Percentiles rank a stretch among this genome's conserved stretches.
These are phyloP conservation scores for Fraxinus albicans DNA, from an alignment of 305 asterid species.

Conservation along the genomic window DNA sequence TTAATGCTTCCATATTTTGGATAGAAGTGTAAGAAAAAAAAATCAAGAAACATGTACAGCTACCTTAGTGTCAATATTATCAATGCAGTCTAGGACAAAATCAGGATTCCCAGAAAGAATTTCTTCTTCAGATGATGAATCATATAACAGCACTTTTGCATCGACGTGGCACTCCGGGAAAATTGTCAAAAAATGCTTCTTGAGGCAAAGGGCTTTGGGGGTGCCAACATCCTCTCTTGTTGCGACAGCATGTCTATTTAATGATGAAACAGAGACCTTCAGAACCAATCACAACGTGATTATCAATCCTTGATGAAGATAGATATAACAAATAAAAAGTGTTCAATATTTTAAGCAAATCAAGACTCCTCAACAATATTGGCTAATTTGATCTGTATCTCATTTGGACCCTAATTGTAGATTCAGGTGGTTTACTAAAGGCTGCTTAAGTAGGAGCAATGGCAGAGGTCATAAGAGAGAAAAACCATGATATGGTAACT, in stretches of 20 bases:
- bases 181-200: conserved; percentile 76
- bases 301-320: conserved; percentile 11
- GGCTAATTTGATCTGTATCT: conserved; percentile 13
- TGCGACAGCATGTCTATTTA: conserved; percentile 97
- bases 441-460: neutral
- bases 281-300: conserved; percentile 23
- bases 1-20: conserved; percentile 2
- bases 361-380: conserved; percentile 16
- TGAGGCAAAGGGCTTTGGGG: conserved; percentile 80
- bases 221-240: conserved; percentile 97
- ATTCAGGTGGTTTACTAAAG: neutral
- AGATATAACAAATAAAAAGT: conserved; percentile 4
- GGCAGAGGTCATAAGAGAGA: neutral
- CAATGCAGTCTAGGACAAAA: conserved; percentile 92
- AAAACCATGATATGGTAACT: neutral
- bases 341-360: conserved; percentile 19
- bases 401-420: neutral
- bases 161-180: conserved; percentile 89
- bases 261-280: conserved; percentile 95
- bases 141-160: conserved; percentile 78
- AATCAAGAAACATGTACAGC: neutral
- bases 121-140: conserved; percentile 91
- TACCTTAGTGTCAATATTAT: conserved; percentile 97
- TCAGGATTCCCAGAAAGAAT: conserved; percentile 87
- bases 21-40: conserved; percentile 1